Conservation (phyloP, 257 asterid genomes). For the Plantago ovata region DNA sequence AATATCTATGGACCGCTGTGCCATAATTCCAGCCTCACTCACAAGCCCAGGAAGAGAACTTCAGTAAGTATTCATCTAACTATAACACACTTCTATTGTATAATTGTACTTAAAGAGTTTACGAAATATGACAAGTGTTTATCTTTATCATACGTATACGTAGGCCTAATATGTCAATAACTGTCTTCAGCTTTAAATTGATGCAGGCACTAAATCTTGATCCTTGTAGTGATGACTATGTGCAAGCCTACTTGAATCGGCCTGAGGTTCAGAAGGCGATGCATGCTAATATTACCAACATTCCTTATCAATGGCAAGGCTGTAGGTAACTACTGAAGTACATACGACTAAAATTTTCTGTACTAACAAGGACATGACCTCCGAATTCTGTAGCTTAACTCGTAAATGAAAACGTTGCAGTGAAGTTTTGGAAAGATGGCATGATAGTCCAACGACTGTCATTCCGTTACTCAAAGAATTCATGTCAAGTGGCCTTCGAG, state of each 20-base stretch:
- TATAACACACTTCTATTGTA: too few relatives aligned
- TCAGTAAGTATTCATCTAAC: slow-evolving; percentile 32
- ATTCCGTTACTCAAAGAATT: slow-evolving; percentile 58
- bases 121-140: too few relatives aligned
- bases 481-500: slow-evolving; percentile 52
- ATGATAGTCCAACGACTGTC: slow-evolving; percentile 50
- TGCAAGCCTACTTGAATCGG: slow-evolving; percentile 52
- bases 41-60: slow-evolving; percentile 36
- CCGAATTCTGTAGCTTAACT: too few relatives aligned
- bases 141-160: too few relatives aligned
- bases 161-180: too few relatives aligned
- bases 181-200: too few relatives aligned
- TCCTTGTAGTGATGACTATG: slow-evolving; percentile 69
- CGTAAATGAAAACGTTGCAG: too few relatives aligned
- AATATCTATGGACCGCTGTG: slow-evolving; percentile 72
- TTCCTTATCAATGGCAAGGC: slow-evolving; percentile 53
- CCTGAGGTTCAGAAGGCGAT: slow-evolving; percentile 75
- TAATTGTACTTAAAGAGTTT: too few relatives aligned
- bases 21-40: slow-evolving; percentile 37
- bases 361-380: too few relatives aligned
- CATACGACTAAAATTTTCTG: too few relatives aligned
- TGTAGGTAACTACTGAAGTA: too few relatives aligned
- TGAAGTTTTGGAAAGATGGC: slow-evolving; percentile 42
- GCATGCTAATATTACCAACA: slow-evolving; percentile 73
- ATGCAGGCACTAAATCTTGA: slow-evolving; percentile 41